Base-by-base conservation (phyloP, 2,329 filamentous ascomycete species). In the Hymenoscyphus occultus region DNA sequence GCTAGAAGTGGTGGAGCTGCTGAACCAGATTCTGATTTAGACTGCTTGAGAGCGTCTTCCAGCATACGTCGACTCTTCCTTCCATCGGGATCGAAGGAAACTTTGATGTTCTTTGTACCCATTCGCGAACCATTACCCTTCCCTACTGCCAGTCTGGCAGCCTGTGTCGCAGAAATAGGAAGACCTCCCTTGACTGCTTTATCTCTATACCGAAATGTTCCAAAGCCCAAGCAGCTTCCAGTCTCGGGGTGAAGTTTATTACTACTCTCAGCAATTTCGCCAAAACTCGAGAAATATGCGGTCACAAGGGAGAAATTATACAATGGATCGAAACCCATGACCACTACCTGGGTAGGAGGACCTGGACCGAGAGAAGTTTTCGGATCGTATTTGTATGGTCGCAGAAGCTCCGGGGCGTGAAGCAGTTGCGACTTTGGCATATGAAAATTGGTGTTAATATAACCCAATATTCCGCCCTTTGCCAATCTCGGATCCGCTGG, bases 241-340 rank as follows among this genome's bases (percentile, higher is more conserved):
- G 93, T 98, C 65, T 93, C 90, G 9, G 95, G 95, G 77, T 99
- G 93, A 73, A 96, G 94, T 76, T 96, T 94, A 75, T 97, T 97
- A 74, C 92, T 93, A 72, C 96, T 90, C 74, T 93, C 90, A 56
- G 90, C 90, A 68, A 99, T 93, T 65, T 97, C 92, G 62, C 93
- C 93, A 78, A 90, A 96, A 2, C 85, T 86, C 19, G 89, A 86
- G 75, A 96, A 96, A 62, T 91, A 85, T 57, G 89, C 86, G 19
- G 85, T 86, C 60, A 97, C 84, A 72, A 92, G 91, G 63, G 87
- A 85, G 72, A 96, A 91, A 13, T 92, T 86, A 51, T 91, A 89
- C 69, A 98, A 81, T 6, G 94, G 93, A 77, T 98, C 95, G 76
- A 97, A 97, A n/a, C 93, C 92, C n/a, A 89, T 93, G 22, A 97